A percentile compares a stretch with the other conserved stretches of the same genome.
phyloP scores from a whole-genome alignment of 1,139 yeast genomes.

The Yamadazyma triangularis region DNA sequence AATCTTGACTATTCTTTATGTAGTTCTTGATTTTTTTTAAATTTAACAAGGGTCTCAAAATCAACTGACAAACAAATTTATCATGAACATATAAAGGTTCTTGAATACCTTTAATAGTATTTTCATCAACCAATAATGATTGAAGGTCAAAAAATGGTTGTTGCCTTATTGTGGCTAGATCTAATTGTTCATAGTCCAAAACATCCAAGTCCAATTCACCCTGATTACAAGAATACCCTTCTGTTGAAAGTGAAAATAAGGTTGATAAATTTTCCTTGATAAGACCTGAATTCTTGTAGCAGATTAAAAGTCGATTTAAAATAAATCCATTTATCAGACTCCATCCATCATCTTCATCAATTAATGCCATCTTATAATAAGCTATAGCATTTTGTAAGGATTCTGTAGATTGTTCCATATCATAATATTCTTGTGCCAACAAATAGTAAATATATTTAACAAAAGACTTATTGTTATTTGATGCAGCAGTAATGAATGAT shows the following conservation, averaged over 20 bases:
- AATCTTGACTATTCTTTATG: constrained; percentile 1
- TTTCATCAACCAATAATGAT: constrained; percentile 7
- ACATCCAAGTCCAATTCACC: no score
- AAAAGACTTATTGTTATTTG: constrained; percentile 7
- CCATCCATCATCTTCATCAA: constrained; percentile 1
- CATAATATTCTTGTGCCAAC: constrained; percentile 45
- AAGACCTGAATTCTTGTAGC: neutral
- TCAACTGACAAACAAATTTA: constrained; percentile 8
- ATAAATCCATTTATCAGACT: neutral
- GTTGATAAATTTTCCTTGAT: no score
- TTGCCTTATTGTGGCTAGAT: neutral
- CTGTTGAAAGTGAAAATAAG: no score
- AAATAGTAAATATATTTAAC: constrained; percentile 37
- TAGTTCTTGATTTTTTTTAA: constrained; percentile 1
- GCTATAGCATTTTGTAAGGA: constrained; percentile 30
- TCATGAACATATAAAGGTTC: constrained; percentile 9
- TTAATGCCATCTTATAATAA: constrained; percentile 9
- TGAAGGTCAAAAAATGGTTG: constrained; percentile 6
- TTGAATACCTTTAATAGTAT: constrained; percentile 5
- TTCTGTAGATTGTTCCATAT: no score
- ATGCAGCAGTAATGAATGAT: constrained; percentile 1
- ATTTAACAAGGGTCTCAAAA: constrained; percentile 4
- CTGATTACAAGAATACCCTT: no score
- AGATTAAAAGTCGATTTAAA: neutral
- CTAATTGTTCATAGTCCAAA: neutral